phyloP scores from a whole-genome alignment of 2,329 filamentous ascomycete species.

The Dactylellina parvicollis region DNA sequence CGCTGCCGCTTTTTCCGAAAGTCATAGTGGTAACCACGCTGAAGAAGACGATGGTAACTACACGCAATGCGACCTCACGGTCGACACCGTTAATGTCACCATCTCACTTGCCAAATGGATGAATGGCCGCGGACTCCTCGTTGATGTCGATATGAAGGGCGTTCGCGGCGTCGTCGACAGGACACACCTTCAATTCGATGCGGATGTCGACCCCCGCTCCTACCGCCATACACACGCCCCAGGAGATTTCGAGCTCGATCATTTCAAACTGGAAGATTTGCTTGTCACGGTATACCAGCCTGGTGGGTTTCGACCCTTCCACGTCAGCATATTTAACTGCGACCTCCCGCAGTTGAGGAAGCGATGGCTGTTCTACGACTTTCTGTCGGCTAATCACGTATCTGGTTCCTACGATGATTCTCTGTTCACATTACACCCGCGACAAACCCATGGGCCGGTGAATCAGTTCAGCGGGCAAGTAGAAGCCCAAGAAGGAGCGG shows the following conservation, averaged over 20 bases:
- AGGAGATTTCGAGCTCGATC: conserved; percentile 96
- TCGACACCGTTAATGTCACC: conserved; percentile 95
- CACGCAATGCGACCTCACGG: conserved; percentile 94
- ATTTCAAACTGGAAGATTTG: conserved; percentile 94
- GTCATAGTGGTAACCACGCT: conserved; percentile 59
- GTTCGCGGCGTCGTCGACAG: conserved; percentile 92
- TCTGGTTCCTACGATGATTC: conserved; percentile 95
- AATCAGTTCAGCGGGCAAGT: conserved; percentile 68
- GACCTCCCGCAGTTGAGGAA: conserved; percentile 92
- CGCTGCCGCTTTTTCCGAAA: conserved; percentile 67
- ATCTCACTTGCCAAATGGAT: conserved; percentile 99
- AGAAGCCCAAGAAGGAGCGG: conserved; percentile 72
- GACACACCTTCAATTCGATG: conserved; percentile 79
- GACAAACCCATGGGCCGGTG: conserved; percentile 82
- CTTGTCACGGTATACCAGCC: conserved; percentile 92
- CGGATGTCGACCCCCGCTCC: conserved; percentile 80
- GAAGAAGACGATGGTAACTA: conserved; percentile 92
- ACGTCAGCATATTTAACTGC: conserved; percentile 93
- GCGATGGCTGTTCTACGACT: conserved; percentile 98
- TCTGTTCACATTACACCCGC: conserved; percentile 94
- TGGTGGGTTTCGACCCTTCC: conserved; percentile 88
- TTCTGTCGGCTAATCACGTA: conserved; percentile 93
- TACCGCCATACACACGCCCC: conserved; percentile 88
- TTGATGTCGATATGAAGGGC: conserved; percentile 92
- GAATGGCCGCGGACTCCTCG: conserved; percentile 90